Evolutionary conservation across 495 filamentous ascomycete species (phyloP).

Genomic region (Aspergillus egyptiacus): DNA sequence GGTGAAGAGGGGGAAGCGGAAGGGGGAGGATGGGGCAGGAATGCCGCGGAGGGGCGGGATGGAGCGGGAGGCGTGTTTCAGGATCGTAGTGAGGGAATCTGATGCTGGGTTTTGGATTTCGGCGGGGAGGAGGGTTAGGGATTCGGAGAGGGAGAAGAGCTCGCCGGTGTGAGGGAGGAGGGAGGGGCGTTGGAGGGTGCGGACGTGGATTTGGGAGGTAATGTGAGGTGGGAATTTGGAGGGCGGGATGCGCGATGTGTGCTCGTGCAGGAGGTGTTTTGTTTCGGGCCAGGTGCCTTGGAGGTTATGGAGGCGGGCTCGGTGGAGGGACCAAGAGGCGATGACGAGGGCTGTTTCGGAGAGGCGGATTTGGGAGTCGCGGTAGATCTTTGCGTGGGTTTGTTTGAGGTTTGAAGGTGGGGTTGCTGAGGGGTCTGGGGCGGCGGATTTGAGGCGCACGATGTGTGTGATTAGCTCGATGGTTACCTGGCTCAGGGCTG

Average conservation of each 20-base stretch:
- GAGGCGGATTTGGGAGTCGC: conserved; percentile 36
- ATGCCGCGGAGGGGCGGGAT: conserved; percentile 22
- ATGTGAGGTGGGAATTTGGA: conserved; percentile 30
- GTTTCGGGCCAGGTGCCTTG: conserved; percentile 29
- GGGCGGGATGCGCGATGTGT: conserved; percentile 29
- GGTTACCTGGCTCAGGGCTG: conserved; percentile 37
- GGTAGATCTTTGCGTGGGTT: conserved; percentile 37
- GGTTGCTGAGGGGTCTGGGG: conserved; percentile 19
- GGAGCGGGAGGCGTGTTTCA: conserved; percentile 11
- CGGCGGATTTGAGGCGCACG: conserved; percentile 24
- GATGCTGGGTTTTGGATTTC: conserved; percentile 25
- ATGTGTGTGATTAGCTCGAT: conserved; percentile 42
- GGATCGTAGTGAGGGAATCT: conserved; percentile 24
- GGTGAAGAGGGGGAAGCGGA: conserved; percentile 27
- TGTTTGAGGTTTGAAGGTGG: conserved; percentile 37
- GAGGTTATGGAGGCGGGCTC: conserved; percentile 28
- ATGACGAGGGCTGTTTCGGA: conserved; percentile 39
- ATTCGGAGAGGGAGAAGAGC: conserved; percentile 31
- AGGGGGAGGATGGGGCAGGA: conserved; percentile 13
- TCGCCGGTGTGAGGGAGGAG: conserved; percentile 33
- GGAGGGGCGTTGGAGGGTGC: conserved; percentile 35
- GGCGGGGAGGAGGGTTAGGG: conserved; percentile 28
- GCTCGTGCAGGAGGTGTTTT: conserved; percentile 27
- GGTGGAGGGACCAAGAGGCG: conserved; percentile 34
- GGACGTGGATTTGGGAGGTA: conserved; percentile 27